Conservation (phyloP, 2,329 filamentous ascomycete species). For the Aphanoascus verrucosus region DNA sequence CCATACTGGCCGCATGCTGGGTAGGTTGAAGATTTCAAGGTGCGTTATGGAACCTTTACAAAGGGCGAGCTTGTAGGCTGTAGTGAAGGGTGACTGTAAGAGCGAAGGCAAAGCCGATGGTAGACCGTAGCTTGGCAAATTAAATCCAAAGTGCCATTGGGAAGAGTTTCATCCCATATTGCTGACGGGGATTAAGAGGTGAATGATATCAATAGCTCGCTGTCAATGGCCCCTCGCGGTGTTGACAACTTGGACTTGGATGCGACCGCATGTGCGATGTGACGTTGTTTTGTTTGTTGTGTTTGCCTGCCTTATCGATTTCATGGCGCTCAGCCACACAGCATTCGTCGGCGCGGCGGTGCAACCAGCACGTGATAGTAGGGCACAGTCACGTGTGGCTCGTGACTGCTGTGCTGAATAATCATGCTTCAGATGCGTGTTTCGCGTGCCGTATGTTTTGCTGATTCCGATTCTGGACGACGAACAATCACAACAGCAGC, state of each 20-base stretch:
- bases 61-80: too few relatives aligned
- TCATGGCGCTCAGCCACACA: neutral
- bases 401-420: neutral
- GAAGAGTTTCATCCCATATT: too few relatives aligned
- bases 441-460: slow-evolving; percentile 30
- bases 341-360: neutral
- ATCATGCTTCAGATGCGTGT: slow-evolving; percentile 20
- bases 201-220: too few relatives aligned
- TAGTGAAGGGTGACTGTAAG: too few relatives aligned
- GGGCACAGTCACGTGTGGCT: too few relatives aligned
- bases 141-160: too few relatives aligned
- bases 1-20: slow-evolving; percentile 19
- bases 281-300: neutral
- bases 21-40: slow-evolving; percentile 15
- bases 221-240: too few relatives aligned
- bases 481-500: neutral
- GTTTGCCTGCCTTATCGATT: neutral
- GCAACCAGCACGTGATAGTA: too few relatives aligned
- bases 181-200: too few relatives aligned
- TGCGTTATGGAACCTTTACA: neutral
- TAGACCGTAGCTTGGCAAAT: too few relatives aligned
- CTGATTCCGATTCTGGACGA: slow-evolving; percentile 20
- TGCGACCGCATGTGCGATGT: neutral
- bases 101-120: too few relatives aligned
- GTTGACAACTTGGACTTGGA: neutral